These are phyloP conservation scores for Candida takata DNA, from an alignment of 805 yeast species.

Conservation along the genomic window DNA sequence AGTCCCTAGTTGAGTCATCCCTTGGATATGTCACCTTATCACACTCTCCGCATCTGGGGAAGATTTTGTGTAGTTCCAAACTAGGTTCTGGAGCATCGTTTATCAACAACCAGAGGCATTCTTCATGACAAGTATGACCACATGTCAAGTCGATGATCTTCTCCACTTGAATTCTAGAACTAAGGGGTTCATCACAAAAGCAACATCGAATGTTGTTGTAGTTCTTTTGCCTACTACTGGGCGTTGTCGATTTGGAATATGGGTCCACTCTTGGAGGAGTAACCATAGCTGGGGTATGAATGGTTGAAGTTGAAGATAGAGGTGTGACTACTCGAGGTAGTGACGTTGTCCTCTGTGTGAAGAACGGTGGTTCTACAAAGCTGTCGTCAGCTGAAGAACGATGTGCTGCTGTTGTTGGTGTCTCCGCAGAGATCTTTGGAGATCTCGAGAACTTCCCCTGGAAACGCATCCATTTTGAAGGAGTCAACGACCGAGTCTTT, in stretches of 20 bases:
- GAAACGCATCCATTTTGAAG: constrained; percentile 20
- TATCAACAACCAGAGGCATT: constrained; percentile 31
- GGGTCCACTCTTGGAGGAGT: constrained; percentile 18
- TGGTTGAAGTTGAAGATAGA: constrained; percentile 2
- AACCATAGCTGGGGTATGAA: neutral
- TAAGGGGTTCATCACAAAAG: constrained; percentile 36
- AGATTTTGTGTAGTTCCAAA: constrained; percentile 12
- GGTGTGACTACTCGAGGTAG: constrained; percentile 10
- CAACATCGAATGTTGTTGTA: constrained; percentile 27
- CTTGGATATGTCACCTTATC: constrained; percentile 15
- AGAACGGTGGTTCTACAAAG: neutral
- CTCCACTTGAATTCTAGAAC: constrained; percentile 32
- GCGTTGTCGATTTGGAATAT: constrained; percentile 11
- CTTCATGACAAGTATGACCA: constrained; percentile 40
- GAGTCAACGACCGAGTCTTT: too few species aligned
- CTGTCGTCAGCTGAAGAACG: too few species aligned
- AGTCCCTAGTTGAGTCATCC: constrained; percentile 17
- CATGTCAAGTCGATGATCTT: constrained; percentile 33
- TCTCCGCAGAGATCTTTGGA: neutral
- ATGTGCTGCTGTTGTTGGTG: neutral
- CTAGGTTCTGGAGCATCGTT: constrained; percentile 4
- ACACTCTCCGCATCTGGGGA: constrained; percentile 21
- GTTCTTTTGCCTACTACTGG: constrained; percentile 15
- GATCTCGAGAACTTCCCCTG: constrained; percentile 17
- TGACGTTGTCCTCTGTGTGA: constrained; percentile 15